A percentile compares a stretch with the other conserved stretches of the same genome.
These are phyloP conservation scores for Huiozyma sinensis DNA, from an alignment of 805 yeast genomes.

Conservation along the genomic window DNA sequence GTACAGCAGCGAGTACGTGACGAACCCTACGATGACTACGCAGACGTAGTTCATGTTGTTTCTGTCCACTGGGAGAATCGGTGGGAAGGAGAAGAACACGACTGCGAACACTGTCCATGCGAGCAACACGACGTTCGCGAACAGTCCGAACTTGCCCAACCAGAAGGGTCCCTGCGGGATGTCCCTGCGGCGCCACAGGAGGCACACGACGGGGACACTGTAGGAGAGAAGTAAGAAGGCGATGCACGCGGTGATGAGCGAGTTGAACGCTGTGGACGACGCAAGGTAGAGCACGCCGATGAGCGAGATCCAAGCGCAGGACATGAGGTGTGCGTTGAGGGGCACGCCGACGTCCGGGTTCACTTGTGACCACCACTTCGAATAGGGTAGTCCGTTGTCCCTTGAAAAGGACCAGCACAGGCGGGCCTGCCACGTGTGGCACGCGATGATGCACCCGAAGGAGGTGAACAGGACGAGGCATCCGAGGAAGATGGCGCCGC, in stretches of 20 bases:
- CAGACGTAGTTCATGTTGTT: constrained; percentile 59
- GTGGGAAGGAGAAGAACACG: constrained; percentile 56
- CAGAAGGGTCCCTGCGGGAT: constrained; percentile 59
- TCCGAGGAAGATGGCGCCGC: constrained; percentile 49
- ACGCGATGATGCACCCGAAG: constrained; percentile 51
- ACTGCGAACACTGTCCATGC: constrained; percentile 50
- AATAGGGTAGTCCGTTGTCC: constrained; percentile 57
- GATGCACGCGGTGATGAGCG: constrained; percentile 54
- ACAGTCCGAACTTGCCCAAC: constrained; percentile 44
- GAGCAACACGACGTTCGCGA: constrained; percentile 41
- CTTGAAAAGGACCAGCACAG: constrained; percentile 64
- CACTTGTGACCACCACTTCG: constrained; percentile 42
- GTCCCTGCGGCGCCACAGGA: constrained; percentile 31
- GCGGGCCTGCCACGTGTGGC: constrained; percentile 65
- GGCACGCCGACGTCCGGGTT: constrained; percentile 47
- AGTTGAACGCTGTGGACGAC: constrained; percentile 57
- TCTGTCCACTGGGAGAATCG: constrained; percentile 47
- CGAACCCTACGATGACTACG: constrained; percentile 42
- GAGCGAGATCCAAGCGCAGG: constrained; percentile 41
- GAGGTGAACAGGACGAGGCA: constrained; percentile 45
- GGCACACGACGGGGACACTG: constrained; percentile 43
- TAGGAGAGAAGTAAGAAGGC: constrained; percentile 52
- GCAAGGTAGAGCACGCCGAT: constrained; percentile 54
- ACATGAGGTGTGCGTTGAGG: constrained; percentile 49
- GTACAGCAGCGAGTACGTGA: constrained; percentile 36